phyloP scores from a whole-genome alignment of 108 stramenopile genomes.

The Fragilaria radians region DNA sequence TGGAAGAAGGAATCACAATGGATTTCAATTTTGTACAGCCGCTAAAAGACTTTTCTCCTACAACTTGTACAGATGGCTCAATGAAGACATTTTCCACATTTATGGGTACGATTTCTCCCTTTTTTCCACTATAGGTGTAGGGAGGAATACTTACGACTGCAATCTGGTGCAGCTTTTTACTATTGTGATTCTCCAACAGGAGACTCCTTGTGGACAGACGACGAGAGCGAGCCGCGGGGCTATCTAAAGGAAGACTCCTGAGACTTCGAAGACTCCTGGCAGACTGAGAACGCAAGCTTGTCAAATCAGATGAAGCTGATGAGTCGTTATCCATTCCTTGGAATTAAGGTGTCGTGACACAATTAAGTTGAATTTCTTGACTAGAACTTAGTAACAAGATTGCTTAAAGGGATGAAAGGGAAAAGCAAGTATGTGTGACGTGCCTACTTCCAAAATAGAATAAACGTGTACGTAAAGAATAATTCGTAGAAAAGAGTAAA shows the following conservation, averaged over 20 bases:
- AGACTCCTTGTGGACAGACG: neutral
- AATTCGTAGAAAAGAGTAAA: too few relatives aligned
- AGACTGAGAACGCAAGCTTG: neutral
- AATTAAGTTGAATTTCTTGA: too few relatives aligned
- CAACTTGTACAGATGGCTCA: conserved; percentile 18
- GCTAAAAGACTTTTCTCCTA: conserved; percentile 26
- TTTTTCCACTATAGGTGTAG: neutral
- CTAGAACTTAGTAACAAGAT: too few relatives aligned
- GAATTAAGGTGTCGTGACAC: too few relatives aligned
- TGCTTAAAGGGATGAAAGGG: too few relatives aligned
- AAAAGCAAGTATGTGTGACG: too few relatives aligned
- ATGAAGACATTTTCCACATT: neutral
- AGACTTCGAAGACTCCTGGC: too few relatives aligned
- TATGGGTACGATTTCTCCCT: neutral
- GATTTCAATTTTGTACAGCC: conserved; percentile 26
- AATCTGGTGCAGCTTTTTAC: neutral
- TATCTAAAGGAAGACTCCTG: neutral
- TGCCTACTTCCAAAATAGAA: too few relatives aligned
- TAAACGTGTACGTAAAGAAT: too few relatives aligned
- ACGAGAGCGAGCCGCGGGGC: neutral
- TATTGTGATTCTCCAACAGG: neutral
- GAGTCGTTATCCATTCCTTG: neutral
- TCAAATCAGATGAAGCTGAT: neutral
- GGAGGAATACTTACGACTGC: neutral
- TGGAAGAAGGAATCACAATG: conserved; percentile 5